phyloP scores from a whole-genome alignment of 345 rosid genomes.

The Microthlaspi erraticum region DNA sequence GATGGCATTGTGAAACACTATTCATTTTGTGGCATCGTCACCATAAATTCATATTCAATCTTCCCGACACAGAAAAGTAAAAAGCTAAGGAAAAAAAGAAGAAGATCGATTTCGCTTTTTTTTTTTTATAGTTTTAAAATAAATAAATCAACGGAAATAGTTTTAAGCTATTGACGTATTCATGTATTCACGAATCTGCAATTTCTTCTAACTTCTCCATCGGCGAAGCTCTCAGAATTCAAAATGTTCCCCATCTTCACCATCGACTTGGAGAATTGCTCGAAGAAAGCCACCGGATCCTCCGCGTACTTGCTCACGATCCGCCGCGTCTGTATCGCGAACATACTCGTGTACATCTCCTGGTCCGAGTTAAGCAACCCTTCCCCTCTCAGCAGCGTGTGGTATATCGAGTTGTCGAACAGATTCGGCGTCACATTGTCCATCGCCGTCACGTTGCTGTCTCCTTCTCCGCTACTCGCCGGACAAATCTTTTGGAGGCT shows the following conservation, averaged over 20 bases:
- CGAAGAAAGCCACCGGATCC: conserved; percentile 67
- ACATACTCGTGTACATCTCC: conserved; percentile 65
- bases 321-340: conserved; percentile 60
- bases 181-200: conserved; percentile 87
- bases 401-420: conserved; percentile 79
- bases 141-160: conserved; percentile 12
- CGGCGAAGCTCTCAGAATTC: conserved; percentile 57
- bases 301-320: conserved; percentile 71
- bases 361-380: conserved; percentile 86
- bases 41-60: neutral
- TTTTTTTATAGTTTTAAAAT: too few species aligned
- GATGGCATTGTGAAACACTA: too few species aligned
- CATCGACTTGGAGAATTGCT: conserved; percentile 84
- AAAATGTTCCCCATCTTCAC: conserved; percentile 87
- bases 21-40: neutral
- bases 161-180: conserved; percentile 12
- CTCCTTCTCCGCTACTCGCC: conserved; percentile 53
- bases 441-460: conserved; percentile 63
- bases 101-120: neutral
- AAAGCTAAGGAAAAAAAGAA: neutral
- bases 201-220: conserved; percentile 78
- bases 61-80: conserved; percentile 2
- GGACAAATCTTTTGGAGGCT: conserved; percentile 67
- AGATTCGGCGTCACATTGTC: conserved; percentile 73
- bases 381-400: conserved; percentile 58